Evolutionary conservation across 768 basidiomycete species (phyloP), one percentile per base, ranked within the genome.

Genomic region (Pleurotus cornucopiae): DNA sequence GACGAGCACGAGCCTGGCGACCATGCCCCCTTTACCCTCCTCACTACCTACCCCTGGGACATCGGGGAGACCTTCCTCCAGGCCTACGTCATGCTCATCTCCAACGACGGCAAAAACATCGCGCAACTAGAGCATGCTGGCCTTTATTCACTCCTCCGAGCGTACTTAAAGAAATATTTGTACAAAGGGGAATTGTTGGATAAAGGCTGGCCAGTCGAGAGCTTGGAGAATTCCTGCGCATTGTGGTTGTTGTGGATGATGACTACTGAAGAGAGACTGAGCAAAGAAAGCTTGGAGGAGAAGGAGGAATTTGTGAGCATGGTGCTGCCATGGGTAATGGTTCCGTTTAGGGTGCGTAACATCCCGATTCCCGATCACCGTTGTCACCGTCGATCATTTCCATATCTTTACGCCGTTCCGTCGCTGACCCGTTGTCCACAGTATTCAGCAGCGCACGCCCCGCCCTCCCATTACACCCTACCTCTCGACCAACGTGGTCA

Each of bases 381-480:
- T 16, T 37, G 49, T 49, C 26, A 30, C 9, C 30, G 30, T 34
- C 30, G 30, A 34, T 34, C 30, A 34, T 11, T 34, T 34, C 30
- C 11, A 34, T 11, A 7, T 34, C 30, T 11, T 34, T 34, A 11
- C 3, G 30, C 9, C 30, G 9, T 34, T 34, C 30, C 30, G 30
- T 34, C 30, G 30, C 30, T 34, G 30, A 34, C 30, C 30, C 30
- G 30, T 34, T 34, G 30, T 34, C 30, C 11, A 21, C 61, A 83
- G 75, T 89, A 88, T 63, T 69, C 83, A 1, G 66, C 80, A 2
- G 73, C 82, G 38, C 72, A 80, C 43, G 85, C 85, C 0, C 86
- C 89, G 0, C 82, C 86, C 14, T 72, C 80, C 55, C 84, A 88
- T 62, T 84, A 77, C 63, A 30, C 67, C 54, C 69, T 89, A 34